Evolutionary conservation across 176 grass and related monocot species (phyloP), one percentile per base, ranked within the genome.

Genomic region (Poa pratensis): DNA sequence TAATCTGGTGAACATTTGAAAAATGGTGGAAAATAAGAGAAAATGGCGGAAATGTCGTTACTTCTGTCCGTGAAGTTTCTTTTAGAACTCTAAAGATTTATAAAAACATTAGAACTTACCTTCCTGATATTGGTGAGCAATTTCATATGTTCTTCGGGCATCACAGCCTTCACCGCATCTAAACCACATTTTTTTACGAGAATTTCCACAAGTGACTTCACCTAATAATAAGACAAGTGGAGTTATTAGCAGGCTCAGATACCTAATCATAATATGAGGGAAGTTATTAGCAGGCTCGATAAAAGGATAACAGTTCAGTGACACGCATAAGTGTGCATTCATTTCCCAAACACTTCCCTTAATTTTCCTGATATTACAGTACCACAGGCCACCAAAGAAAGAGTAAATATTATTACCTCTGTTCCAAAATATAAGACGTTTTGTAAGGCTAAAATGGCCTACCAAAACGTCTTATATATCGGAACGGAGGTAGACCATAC

Each of bases 61-160:
- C 19, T 40, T 52, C 40, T 58, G 1, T 1, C 20, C 22, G 1
- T 70, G 15, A 28, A 74, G 71, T 49, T 51, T 48, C 15, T 73
- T 43, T 73, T 74, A 17, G 45, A 51, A 51, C 70, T 75, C 48
- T 32, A 61, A 8, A 26, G 6, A 39, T 68, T 54, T 28, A 23
- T 14, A 48, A 49, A 51, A 84, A 65, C 59, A 57, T 32, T 11
- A 32, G 24, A 75, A 73, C 76, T 82, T 81, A 98, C 96, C 96
- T 95, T 95, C 55, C 91, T 88, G 75, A 98, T 98, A 40, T 95
- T 98, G 42, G 89, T 90, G 12, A 98, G 82, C 78, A 98, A 72
- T 81, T 95, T 98, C 87, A 98, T 94, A 82, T 98, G 96, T 80
- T 98, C 96, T 86, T 95, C 89, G 34, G 96, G 96, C 90, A 98